A percentile compares a stretch with the other conserved stretches of the same genome.
Evolutionary conservation across 495 filamentous ascomycete species (phyloP).

Genomic region (Trichoderma parareesei): DNA sequence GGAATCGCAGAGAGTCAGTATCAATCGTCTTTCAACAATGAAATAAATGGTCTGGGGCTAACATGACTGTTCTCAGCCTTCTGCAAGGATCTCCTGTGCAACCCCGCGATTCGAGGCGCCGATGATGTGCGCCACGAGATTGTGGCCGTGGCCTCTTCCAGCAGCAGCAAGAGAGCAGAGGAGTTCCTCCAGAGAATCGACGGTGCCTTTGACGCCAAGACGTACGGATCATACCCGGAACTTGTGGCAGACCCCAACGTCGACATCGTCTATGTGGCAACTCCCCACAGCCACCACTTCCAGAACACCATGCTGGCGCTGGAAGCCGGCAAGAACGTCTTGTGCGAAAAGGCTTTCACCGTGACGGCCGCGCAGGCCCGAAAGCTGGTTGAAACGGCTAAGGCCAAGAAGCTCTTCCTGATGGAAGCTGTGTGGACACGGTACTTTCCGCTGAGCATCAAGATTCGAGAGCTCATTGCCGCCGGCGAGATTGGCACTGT

Average conservation of each 20-base stretch:
- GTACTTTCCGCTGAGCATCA: slow-evolving; percentile 75
- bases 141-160: slow-evolving; percentile 74
- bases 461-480: slow-evolving; percentile 63
- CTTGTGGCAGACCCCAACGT: slow-evolving; percentile 68
- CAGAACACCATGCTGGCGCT: slow-evolving; percentile 79
- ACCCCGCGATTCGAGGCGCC: slow-evolving; percentile 56
- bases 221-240: slow-evolving; percentile 75
- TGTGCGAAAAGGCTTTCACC: slow-evolving; percentile 92
- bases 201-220: slow-evolving; percentile 55
- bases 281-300: slow-evolving; percentile 93
- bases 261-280: slow-evolving; percentile 88
- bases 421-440: slow-evolving; percentile 98
- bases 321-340: slow-evolving; percentile 76
- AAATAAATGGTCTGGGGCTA: not conserved
- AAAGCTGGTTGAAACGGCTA: slow-evolving; percentile 65
- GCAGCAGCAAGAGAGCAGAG: slow-evolving; percentile 55
- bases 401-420: slow-evolving; percentile 75
- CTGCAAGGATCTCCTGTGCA: slow-evolving; percentile 62
- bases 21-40: not conserved
- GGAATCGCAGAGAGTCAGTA: slow-evolving; percentile 64
- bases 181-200: slow-evolving; percentile 62
- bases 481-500: slow-evolving; percentile 68
- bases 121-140: slow-evolving; percentile 69
- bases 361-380: slow-evolving; percentile 76
- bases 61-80: slow-evolving; percentile 46